Conservation (phyloP, 345 rosid species). For the Hypericum perforatum region DNA sequence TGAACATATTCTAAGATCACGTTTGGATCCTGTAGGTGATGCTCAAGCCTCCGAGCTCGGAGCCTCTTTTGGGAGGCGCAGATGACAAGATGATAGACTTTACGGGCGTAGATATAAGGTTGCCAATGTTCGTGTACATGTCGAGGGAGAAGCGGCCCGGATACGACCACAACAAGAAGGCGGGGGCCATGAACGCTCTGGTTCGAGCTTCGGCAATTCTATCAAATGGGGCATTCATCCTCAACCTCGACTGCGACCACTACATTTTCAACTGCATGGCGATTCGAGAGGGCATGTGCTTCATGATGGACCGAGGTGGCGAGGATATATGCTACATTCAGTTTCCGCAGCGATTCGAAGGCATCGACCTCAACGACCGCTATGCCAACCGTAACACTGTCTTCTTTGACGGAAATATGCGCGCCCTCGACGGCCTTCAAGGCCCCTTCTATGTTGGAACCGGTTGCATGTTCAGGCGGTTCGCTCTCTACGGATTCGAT, state of each 20-base stretch:
- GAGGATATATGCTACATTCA: slow-evolving; percentile 88
- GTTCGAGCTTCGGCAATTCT: slow-evolving; percentile 79
- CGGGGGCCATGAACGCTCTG: slow-evolving; percentile 91
- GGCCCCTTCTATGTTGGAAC: slow-evolving; percentile 97
- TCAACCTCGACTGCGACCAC: slow-evolving; percentile 95
- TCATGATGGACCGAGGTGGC: slow-evolving; percentile 94
- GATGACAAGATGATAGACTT: slow-evolving; percentile 75
- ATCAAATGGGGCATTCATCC: slow-evolving; percentile 92
- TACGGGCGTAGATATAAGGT: slow-evolving; percentile 61
- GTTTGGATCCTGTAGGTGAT: slow-evolving; percentile 70
- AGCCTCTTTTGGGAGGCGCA: slow-evolving; percentile 45
- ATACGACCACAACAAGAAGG: slow-evolving; percentile 95
- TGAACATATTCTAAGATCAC: no score
- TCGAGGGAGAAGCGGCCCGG: slow-evolving; percentile 91
- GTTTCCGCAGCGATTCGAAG: slow-evolving; percentile 93
- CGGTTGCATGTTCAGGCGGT: slow-evolving; percentile 80
- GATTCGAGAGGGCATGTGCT: slow-evolving; percentile 90
- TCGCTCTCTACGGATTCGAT: slow-evolving; percentile 86
- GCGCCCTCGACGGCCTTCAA: slow-evolving; percentile 91
- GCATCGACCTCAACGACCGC: slow-evolving; percentile 92
- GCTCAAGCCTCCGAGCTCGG: slow-evolving; percentile 86
- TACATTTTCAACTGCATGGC: slow-evolving; percentile 84
- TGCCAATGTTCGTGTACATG: slow-evolving; percentile 84
- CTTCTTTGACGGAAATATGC: slow-evolving; percentile 95
- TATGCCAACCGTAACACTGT: slow-evolving; percentile 93